These are phyloP conservation scores for Monilinia fructigena DNA, from an alignment of 2,329 filamentous ascomycete genomes.

Conservation along the genomic window DNA sequence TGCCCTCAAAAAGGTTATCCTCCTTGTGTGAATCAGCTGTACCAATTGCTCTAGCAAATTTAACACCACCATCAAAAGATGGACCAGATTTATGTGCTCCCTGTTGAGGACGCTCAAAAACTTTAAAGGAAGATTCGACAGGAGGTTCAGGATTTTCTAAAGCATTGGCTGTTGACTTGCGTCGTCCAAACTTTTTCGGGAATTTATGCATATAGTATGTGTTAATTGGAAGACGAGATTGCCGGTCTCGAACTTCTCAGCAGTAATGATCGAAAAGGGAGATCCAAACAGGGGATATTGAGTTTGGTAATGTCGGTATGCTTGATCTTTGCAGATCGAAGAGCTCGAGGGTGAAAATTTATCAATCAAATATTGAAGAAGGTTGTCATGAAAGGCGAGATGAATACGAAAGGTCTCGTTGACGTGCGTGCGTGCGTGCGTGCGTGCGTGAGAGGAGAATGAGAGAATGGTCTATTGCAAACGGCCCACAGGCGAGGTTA, in stretches of 20 bases:
- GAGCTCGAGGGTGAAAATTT: not conserved
- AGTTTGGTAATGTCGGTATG: not conserved
- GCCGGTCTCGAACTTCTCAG: slow-evolving; percentile 21
- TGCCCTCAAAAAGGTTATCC: slow-evolving; percentile 40
- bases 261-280: slow-evolving; percentile 8
- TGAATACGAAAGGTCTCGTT: slow-evolving; percentile 17
- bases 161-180: slow-evolving; percentile 39
- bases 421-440: not conserved
- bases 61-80: slow-evolving; percentile 40
- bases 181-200: slow-evolving; percentile 40
- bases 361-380: slow-evolving; percentile 3
- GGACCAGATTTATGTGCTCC: slow-evolving; percentile 26
- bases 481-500: slow-evolving; percentile 31
- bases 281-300: slow-evolving; percentile 13
- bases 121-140: slow-evolving; percentile 39
- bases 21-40: slow-evolving; percentile 35
- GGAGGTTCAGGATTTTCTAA: slow-evolving; percentile 34
- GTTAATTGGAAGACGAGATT: slow-evolving; percentile 23
- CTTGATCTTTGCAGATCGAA: slow-evolving; percentile 18
- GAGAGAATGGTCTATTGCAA: slow-evolving; percentile 33
- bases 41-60: slow-evolving; percentile 32
- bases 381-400: slow-evolving; percentile 8
- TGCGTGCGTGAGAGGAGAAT: slow-evolving; percentile 26
- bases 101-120: slow-evolving; percentile 39
- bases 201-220: slow-evolving; percentile 41